Evolutionary conservation across 169 alveolate species (phyloP).

Genomic region (Miamiensis avidus): DNA sequence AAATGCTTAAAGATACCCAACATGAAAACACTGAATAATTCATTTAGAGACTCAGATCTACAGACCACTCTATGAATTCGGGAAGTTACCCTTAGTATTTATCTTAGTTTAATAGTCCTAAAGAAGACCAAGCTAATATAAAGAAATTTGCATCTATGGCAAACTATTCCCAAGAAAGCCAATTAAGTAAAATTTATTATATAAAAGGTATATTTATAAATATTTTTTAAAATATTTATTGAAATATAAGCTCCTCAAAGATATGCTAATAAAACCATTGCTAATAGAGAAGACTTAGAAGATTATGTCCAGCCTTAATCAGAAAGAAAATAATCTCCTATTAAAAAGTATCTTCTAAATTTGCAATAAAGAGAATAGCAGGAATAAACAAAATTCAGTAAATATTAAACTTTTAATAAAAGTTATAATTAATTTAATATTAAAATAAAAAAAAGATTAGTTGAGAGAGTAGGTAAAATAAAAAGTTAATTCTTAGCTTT

Average conservation of each 20-base stretch:
- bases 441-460: background rate
- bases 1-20: no score
- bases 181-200: no score
- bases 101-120: background rate
- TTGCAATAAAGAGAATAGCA: background rate
- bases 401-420: background rate
- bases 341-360: no score
- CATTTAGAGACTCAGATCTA: no score
- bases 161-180: no score
- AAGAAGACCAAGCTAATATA: no score
- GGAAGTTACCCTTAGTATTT: background rate
- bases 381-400: no score
- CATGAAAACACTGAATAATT: background rate
- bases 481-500: no score
- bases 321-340: background rate
- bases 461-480: background rate
- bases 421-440: background rate
- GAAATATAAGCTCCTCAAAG: background rate
- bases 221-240: no score
- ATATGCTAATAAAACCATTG: background rate
- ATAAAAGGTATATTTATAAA: background rate
- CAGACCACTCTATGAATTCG: background rate
- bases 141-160: no score
- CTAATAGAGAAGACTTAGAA: background rate
- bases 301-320: background rate